Conservation (phyloP, 352 stramenopile species). For the Aphanomyces astaci region DNA sequence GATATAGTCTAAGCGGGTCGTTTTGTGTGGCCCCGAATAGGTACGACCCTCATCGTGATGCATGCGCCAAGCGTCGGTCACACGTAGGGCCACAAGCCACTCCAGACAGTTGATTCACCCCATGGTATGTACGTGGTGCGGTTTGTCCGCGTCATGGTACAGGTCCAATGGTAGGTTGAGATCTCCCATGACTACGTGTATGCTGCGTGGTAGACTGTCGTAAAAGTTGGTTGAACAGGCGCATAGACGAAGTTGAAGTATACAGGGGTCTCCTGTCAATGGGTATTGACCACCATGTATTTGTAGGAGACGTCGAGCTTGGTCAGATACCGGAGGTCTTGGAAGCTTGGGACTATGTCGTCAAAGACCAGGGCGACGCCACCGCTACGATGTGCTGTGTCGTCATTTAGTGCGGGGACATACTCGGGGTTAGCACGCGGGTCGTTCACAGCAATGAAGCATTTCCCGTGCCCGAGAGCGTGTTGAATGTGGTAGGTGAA, state of each 20-base stretch:
- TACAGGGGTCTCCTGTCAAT: no score
- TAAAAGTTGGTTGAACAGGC: background rate
- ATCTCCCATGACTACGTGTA: background rate
- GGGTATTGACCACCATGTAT: background rate
- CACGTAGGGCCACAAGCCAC: background rate
- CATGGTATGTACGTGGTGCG: background rate
- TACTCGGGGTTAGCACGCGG: background rate
- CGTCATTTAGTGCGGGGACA: background rate
- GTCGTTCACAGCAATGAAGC: background rate
- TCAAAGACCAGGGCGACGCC: background rate
- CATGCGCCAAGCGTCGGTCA: background rate
- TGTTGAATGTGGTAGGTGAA: no score
- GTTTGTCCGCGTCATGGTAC: background rate
- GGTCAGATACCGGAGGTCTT: background rate
- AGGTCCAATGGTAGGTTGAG: background rate
- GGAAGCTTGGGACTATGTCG: background rate
- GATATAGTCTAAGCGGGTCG: no score
- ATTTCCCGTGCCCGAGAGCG: background rate
- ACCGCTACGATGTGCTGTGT: background rate
- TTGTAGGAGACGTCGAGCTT: background rate
- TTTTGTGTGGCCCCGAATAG: no score
- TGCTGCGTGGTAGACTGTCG: background rate
- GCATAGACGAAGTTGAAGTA: background rate
- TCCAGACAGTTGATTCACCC: background rate
- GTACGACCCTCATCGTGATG: no score